Conservation (phyloP, 73 alveolate genomes). For the Paramecium biaurelia region DNA sequence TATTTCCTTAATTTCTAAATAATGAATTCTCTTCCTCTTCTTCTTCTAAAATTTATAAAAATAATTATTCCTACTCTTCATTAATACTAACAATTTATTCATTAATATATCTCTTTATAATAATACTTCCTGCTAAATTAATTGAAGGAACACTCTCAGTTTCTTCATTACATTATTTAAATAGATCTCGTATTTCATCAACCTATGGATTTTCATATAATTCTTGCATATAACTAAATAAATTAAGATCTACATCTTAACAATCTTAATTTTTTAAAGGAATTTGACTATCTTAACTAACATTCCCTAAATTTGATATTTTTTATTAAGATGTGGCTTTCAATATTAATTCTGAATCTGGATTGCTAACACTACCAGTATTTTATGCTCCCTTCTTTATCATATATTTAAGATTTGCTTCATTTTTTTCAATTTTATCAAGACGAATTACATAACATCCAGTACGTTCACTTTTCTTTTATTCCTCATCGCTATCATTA, state of each 20-base stretch:
- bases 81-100: not conserved
- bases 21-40: conserved; percentile 16
- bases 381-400: not conserved
- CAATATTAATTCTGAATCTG: not conserved
- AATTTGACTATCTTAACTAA: not conserved
- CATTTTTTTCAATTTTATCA: not conserved
- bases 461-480: not conserved
- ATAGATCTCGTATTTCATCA: not conserved
- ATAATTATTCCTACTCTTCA: conserved; percentile 2
- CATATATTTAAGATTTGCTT: not conserved
- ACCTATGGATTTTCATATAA: not conserved
- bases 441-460: not conserved
- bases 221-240: not conserved
- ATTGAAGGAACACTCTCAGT: not conserved
- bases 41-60: not conserved
- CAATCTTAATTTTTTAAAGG: not conserved
- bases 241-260: not conserved
- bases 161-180: not conserved
- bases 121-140: not conserved
- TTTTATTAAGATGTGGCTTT: not conserved
- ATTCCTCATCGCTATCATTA: not conserved
- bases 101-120: conserved; percentile 2
- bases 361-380: not conserved
- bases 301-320: not conserved
- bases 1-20: not conserved